phyloP scores from a whole-genome alignment of 2,329 filamentous ascomycete species.

The Rhinocladiella mackenziei region DNA sequence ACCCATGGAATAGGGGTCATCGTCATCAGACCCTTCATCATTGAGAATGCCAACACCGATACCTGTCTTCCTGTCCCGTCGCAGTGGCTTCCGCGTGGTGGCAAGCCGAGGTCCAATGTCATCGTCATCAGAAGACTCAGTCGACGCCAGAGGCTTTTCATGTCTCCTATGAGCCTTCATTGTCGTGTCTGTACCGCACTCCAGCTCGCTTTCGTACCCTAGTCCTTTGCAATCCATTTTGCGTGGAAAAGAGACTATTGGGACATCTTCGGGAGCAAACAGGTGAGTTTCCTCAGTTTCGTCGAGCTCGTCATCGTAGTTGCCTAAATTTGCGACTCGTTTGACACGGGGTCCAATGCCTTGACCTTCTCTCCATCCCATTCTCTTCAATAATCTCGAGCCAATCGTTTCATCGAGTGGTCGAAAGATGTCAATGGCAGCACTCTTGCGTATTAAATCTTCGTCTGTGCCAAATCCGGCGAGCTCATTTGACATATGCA shows the following conservation, averaged over 20 bases:
- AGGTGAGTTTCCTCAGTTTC: conserved; percentile 62
- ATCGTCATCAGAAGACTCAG: conserved; percentile 34
- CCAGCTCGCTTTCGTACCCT: conserved; percentile 43
- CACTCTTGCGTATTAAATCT: conserved; percentile 49
- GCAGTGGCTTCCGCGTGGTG: conserved; percentile 33
- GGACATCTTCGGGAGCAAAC: conserved; percentile 79
- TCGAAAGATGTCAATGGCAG: conserved; percentile 68
- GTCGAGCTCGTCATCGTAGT: conserved; percentile 37
- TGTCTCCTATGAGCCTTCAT: background rate
- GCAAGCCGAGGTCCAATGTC: conserved; percentile 34
- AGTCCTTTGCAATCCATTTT: conserved; percentile 47
- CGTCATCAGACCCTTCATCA: conserved; percentile 89
- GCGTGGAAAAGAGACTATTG: conserved; percentile 52
- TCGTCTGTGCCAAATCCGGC: conserved; percentile 68
- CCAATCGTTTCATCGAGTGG: conserved; percentile 79
- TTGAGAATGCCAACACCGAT: conserved; percentile 88
- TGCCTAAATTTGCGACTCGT: conserved; percentile 63
- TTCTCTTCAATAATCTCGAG: conserved; percentile 74
- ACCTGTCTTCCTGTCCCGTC: conserved; percentile 59
- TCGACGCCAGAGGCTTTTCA: background rate
- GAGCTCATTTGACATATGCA: conserved; percentile 71
- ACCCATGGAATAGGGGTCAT: conserved; percentile 88
- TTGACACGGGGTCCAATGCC: conserved; percentile 84
- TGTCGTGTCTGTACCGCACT: conserved; percentile 28
- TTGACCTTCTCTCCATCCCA: conserved; percentile 95